phyloP scores from a whole-genome alignment of 1,139 yeast genomes.

The Scheffersomyces illinoinensis region DNA sequence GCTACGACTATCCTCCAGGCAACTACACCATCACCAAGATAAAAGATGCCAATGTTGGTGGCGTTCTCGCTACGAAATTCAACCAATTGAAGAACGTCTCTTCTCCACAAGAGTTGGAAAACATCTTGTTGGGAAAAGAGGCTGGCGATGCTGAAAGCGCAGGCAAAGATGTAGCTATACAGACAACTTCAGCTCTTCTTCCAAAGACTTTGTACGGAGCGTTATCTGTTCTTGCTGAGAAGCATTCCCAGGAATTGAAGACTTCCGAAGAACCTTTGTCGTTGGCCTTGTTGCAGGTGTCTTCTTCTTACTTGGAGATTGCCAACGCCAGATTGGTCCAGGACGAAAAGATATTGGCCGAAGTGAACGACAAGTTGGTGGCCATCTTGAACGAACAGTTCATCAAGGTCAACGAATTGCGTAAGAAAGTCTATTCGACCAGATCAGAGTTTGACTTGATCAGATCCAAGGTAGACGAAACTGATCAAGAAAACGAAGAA shows the following conservation, averaged over 20 bases:
- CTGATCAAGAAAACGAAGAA: conserved; percentile 47
- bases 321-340: conserved; percentile 64
- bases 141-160: conserved; percentile 15
- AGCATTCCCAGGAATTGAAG: conserved; percentile 41
- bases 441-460: conserved; percentile 71
- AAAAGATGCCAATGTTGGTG: conserved; percentile 65
- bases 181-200: conserved; percentile 33
- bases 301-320: conserved; percentile 59
- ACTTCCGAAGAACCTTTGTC: conserved; percentile 48
- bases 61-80: conserved; percentile 53
- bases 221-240: conserved; percentile 36
- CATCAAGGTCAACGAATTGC: conserved; percentile 57
- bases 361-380: conserved; percentile 56
- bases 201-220: conserved; percentile 50
- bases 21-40: conserved; percentile 44
- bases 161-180: conserved; percentile 24
- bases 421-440: conserved; percentile 68
- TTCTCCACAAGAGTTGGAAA: conserved; percentile 66
- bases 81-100: conserved; percentile 60
- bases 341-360: conserved; percentile 59
- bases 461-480: conserved; percentile 45
- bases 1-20: conserved; percentile 77
- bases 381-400: conserved; percentile 56
- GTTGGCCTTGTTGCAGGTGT: conserved; percentile 55
- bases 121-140: conserved; percentile 37